Conservation (phyloP, 2,329 filamentous ascomycete species). For the Talaromyces sp. region DNA sequence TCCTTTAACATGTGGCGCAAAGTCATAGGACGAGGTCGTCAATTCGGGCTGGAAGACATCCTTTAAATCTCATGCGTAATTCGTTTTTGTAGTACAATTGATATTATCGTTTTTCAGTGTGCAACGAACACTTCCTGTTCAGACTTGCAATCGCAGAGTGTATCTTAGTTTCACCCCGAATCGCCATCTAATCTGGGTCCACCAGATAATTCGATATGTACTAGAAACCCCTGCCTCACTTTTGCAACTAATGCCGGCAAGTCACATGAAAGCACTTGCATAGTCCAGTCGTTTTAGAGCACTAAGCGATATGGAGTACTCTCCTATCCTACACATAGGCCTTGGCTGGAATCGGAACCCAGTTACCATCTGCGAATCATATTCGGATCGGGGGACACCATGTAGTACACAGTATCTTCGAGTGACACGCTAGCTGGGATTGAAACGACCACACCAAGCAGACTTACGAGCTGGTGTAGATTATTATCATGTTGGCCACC, state of each 20-base stretch:
- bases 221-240: not conserved
- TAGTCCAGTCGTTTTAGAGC: not conserved
- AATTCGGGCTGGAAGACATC: too few species aligned
- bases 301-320: not conserved
- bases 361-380: not conserved
- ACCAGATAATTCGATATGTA: not conserved
- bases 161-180: too few species aligned
- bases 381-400: not conserved
- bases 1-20: not conserved
- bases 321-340: not conserved
- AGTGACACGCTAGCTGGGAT: too few species aligned
- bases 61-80: too few species aligned
- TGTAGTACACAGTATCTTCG: not conserved
- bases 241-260: not conserved
- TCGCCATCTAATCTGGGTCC: not conserved
- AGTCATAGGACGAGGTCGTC: not conserved
- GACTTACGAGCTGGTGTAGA: too few species aligned
- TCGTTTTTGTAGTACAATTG: too few species aligned
- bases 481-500: too few species aligned
- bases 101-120: too few species aligned
- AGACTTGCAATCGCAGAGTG: too few species aligned
- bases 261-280: not conserved
- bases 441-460: too few species aligned
- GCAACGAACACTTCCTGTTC: too few species aligned
- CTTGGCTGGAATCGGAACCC: not conserved